Conservation (phyloP, 2,329 filamentous ascomycete species). For the Xylaria hypoxylon region DNA sequence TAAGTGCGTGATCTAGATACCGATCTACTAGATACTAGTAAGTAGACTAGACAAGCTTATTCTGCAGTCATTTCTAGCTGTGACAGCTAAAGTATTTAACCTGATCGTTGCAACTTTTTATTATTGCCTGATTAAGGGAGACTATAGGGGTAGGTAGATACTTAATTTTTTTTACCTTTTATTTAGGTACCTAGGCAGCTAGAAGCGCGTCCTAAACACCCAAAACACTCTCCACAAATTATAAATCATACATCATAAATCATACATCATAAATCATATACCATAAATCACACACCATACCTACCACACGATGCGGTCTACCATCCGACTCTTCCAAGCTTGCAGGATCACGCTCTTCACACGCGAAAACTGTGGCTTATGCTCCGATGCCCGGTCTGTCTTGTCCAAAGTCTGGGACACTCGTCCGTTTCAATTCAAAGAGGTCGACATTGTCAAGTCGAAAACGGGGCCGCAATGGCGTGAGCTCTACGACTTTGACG, state of each 20-base stretch:
- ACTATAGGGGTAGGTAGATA: too few relatives aligned
- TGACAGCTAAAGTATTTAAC: too few relatives aligned
- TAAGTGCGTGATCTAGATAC: not conserved
- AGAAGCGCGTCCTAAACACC: too few relatives aligned
- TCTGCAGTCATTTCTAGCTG: too few relatives aligned
- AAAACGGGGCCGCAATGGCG: slow-evolving; percentile 72
- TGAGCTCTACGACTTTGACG: slow-evolving; percentile 82
- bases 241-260: not conserved
- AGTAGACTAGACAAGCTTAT: too few relatives aligned
- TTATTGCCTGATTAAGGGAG: too few relatives aligned
- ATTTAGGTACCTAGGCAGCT: too few relatives aligned
- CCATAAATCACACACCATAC: not conserved
- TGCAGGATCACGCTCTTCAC: slow-evolving; percentile 81
- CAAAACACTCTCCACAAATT: too few relatives aligned
- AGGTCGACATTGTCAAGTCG: slow-evolving; percentile 75
- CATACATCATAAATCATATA: not conserved
- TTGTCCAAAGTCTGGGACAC: slow-evolving; percentile 75
- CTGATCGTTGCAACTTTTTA: too few relatives aligned
- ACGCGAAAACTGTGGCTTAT: slow-evolving; percentile 77
- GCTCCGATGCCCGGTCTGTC: slow-evolving; percentile 73
- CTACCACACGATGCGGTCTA: slow-evolving; percentile 60
- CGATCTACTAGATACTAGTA: too few relatives aligned
- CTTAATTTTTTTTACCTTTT: too few relatives aligned
- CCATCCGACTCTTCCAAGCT: slow-evolving; percentile 62
- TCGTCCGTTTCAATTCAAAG: slow-evolving; percentile 74